Evolutionary conservation across 2,329 filamentous ascomycete genomes (phyloP).

Genomic region (Penicillium sp.): DNA sequence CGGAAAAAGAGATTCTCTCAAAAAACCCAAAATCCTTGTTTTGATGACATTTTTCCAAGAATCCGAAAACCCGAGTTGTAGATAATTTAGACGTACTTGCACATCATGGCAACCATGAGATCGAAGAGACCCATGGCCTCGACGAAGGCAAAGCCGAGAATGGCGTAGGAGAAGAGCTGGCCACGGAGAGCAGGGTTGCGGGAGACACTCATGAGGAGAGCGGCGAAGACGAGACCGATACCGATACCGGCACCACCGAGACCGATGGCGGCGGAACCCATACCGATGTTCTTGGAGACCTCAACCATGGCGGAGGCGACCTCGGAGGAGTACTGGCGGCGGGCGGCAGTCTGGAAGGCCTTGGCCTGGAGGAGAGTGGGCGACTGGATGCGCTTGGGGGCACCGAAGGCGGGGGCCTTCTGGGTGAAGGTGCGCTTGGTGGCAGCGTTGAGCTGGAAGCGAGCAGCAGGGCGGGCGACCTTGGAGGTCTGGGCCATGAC

Average conservation of each 20-base stretch:
- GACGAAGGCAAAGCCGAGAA: slow-evolving; percentile 93
- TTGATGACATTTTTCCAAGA: slow-evolving; percentile 14
- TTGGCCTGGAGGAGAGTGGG: slow-evolving; percentile 66
- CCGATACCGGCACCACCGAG: slow-evolving; percentile 90
- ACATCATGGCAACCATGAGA: slow-evolving; percentile 90
- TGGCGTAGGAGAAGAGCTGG: slow-evolving; percentile 94
- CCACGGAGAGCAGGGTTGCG: slow-evolving; percentile 92
- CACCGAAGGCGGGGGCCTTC: slow-evolving; percentile 56
- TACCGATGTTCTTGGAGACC: slow-evolving; percentile 88
- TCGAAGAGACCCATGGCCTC: slow-evolving; percentile 78
- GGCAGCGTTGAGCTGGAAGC: slow-evolving; percentile 61
- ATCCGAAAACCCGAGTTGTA: slow-evolving; percentile 13
- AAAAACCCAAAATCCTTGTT: slow-evolving; percentile 12
- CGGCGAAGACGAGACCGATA: slow-evolving; percentile 92
- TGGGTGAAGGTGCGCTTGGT: slow-evolving; percentile 68
- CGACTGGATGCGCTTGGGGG: slow-evolving; percentile 72
- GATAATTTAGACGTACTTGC: slow-evolving; percentile 67
- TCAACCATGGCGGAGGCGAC: slow-evolving; percentile 81
- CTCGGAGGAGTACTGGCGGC: slow-evolving; percentile 82
- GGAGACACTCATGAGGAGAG: slow-evolving; percentile 83
- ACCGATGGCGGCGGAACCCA: slow-evolving; percentile 87
- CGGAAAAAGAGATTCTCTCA: slow-evolving; percentile 17
- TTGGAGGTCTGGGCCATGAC: slow-evolving; percentile 70
- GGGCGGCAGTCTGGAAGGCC: slow-evolving; percentile 58
- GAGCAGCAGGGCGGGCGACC: slow-evolving; percentile 74